Evolutionary conservation across 1,284 basidiomycete species (phyloP), one percentile per base, ranked within the genome.

Genomic region (Cryptococcus sp.): DNA sequence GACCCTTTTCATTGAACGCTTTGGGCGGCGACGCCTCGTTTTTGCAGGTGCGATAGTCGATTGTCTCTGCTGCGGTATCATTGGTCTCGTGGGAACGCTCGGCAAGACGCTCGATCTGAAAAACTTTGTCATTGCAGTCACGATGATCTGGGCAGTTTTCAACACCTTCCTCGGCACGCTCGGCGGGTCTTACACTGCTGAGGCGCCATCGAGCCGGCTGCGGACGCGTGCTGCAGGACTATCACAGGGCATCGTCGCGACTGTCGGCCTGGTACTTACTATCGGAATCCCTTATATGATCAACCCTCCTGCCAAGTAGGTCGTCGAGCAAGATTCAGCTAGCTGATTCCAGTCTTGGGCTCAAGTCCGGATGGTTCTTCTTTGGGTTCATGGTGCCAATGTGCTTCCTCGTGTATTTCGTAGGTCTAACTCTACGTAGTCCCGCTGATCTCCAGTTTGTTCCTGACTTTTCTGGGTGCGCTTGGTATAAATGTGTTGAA

Each of bases 141-240:
- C 35, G 16, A 37, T 37, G 35, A 37, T 37, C 35, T 37, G 35
- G 35, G 35, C 35, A 6, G 35, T 37, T n/a, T 37, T 37, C 35
- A 37, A 37, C 35, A 37, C 35, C 16, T 37, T 37, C 35, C 35
- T 37, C n/a, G 35, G 35, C 6, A 37, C 35, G 21, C 35, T 37
- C n/a, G 35, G 35, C 16, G 35, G 35, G 7, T 37, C 35, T 18
- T 37, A 37, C 18, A 37, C 35, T 18, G 35, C 35, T 9, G 35
- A 37, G 18, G 35, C 35, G 35, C 35, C 35, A 9, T 37, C 35
- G 9, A 37, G 35, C n/a, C 7, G 35, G 9, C 16, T 37, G 7
- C 35, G 35, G 9, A 37, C 35, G 7, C 35, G 35, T 10, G 7
- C 35, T 22, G 35, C 35, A 6, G 35, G 35, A 9, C 16, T 37